Conservation (phyloP, 257 asterid genomes). For the Solanum acaule region DNA sequence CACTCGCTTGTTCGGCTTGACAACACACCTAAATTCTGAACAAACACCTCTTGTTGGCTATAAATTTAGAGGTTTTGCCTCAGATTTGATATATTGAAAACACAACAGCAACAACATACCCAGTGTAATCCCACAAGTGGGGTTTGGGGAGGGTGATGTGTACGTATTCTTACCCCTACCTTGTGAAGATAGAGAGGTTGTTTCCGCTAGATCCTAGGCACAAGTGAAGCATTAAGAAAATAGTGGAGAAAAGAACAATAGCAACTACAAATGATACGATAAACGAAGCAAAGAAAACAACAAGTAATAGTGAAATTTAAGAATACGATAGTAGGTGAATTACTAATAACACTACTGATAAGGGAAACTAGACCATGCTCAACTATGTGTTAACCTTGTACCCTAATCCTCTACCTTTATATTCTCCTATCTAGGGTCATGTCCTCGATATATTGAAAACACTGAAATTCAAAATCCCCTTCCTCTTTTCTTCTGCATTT, state of each 20-base stretch:
- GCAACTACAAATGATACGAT: not conserved
- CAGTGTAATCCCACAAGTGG: not conserved
- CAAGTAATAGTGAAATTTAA: not conserved
- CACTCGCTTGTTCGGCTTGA: not conserved
- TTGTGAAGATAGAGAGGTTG: not conserved
- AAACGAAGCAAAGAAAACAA: not conserved
- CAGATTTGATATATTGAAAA: not conserved
- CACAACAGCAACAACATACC: not conserved
- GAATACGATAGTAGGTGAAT: not conserved
- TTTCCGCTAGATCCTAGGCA: not conserved
- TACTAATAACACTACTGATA: not conserved
- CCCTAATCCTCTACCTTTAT: not conserved
- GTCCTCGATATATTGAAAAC: not conserved
- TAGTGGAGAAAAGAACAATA: not conserved
- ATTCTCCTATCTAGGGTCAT: not conserved
- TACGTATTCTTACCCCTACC: not conserved
- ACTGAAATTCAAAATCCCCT: not conserved
- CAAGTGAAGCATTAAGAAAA: not conserved
- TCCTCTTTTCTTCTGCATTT: not conserved
- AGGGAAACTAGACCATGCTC: not conserved
- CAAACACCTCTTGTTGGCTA: not conserved
- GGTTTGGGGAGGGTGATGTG: not conserved
- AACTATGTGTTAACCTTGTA: not conserved
- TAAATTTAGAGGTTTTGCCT: not conserved
- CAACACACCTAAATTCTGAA: not conserved